Evolutionary conservation across 768 basidiomycete genomes (phyloP).

Genomic region (Suillus alpinus): DNA sequence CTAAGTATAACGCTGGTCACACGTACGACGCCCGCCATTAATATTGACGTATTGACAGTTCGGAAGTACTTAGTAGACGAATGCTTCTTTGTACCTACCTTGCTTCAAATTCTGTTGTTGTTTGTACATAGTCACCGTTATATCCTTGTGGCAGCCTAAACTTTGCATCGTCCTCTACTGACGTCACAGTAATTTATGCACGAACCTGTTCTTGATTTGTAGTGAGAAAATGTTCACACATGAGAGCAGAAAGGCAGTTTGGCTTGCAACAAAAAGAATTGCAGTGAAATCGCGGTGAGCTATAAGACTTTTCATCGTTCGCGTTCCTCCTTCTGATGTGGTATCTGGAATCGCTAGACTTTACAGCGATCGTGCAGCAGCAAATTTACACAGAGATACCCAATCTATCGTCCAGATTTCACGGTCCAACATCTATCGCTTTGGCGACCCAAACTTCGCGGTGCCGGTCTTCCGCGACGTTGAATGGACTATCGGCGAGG

Average conservation of each 20-base stretch:
- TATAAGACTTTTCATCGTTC: background rate
- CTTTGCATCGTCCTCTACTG: background rate
- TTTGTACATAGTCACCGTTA: too few species aligned
- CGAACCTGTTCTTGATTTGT: background rate
- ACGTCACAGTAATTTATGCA: background rate
- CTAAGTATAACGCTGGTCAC: too few species aligned
- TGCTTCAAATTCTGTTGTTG: too few species aligned
- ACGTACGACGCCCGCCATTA: too few species aligned
- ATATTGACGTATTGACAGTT: too few species aligned
- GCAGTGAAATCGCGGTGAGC: background rate
- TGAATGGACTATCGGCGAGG: slow-evolving; percentile 57
- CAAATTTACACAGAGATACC: background rate
- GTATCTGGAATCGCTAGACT: background rate
- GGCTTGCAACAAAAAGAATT: background rate
- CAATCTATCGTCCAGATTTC: slow-evolving; percentile 39
- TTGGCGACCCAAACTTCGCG: slow-evolving; percentile 50
- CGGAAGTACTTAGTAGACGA: too few species aligned
- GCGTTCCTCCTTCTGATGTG: background rate
- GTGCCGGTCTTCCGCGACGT: slow-evolving; percentile 51
- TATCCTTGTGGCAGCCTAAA: background rate
- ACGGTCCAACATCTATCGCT: slow-evolving; percentile 52
- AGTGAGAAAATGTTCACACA: background rate
- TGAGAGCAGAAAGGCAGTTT: background rate
- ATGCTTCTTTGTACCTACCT: too few species aligned
- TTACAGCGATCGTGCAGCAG: background rate